phyloP scores from a whole-genome alignment of 2,329 filamentous ascomycete genomes.

The Mycosphaerella arachidis region DNA sequence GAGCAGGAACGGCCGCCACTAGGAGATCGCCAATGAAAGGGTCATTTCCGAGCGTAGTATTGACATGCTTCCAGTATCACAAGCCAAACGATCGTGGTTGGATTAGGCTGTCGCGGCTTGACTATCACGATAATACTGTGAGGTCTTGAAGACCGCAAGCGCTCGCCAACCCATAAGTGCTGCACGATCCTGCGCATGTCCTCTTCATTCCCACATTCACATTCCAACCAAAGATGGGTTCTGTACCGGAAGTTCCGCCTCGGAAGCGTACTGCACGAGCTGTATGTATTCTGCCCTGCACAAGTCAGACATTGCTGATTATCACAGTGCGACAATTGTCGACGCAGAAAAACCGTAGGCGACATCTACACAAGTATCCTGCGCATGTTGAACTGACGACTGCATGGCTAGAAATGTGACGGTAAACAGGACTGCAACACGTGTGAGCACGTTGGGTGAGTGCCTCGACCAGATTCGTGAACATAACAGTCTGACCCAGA shows the following conservation, averaged over 20 bases:
- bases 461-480: background rate
- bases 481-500: background rate
- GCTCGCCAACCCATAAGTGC: no score
- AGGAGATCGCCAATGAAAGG: background rate
- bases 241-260: background rate
- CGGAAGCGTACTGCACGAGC: constrained; percentile 14
- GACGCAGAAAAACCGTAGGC: constrained; percentile 7
- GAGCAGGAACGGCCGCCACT: background rate
- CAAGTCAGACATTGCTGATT: background rate
- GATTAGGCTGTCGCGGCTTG: background rate
- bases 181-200: no score
- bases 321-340: constrained; percentile 12
- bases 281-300: constrained; percentile 3
- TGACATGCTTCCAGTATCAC: background rate
- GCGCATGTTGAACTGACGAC: background rate
- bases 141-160: no score
- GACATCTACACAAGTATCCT: background rate
- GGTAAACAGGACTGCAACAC: constrained; percentile 12
- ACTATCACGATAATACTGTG: background rate
- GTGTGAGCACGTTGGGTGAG: constrained; percentile 10
- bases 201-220: background rate
- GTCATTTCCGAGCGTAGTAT: background rate
- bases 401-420: constrained; percentile 6
- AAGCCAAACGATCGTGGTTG: background rate
- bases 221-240: background rate